These are phyloP conservation scores for Pseudocercospora crystallina DNA, from an alignment of 2,329 filamentous ascomycete genomes.

Conservation along the genomic window DNA sequence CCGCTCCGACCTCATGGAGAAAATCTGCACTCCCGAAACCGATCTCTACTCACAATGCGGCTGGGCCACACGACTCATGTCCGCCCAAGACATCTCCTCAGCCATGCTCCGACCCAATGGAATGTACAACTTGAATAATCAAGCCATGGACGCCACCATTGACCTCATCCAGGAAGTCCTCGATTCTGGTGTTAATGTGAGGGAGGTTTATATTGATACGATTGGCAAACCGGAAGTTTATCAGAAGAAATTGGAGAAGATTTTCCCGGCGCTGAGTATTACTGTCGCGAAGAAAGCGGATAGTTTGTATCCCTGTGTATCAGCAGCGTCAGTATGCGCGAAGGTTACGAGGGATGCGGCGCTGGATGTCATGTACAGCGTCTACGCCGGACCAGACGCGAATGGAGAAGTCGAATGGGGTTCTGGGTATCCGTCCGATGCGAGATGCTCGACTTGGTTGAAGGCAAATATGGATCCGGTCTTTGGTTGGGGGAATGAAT, in stretches of 20 bases:
- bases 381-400: conserved; percentile 42
- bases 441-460: conserved; percentile 76
- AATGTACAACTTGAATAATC: conserved; percentile 89
- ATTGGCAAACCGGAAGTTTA: conserved; percentile 81
- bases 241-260: conserved; percentile 76
- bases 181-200: conserved; percentile 74
- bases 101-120: conserved; percentile 67
- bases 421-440: conserved; percentile 90
- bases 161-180: conserved; percentile 76
- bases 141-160: conserved; percentile 90
- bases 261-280: conserved; percentile 69
- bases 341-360: conserved; percentile 94
- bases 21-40: conserved; percentile 65
- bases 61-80: conserved; percentile 80
- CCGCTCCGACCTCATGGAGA: conserved; percentile 69
- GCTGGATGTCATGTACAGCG: conserved; percentile 72
- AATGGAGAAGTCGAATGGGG: conserved; percentile 62
- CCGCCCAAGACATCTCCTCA: conserved; percentile 77
- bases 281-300: conserved; percentile 74
- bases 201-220: conserved; percentile 92
- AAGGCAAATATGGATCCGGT: conserved; percentile 84
- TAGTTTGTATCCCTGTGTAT: conserved; percentile 86
- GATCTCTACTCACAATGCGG: conserved; percentile 67
- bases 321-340: conserved; percentile 88
- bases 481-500: conserved; percentile 93